Conservation (phyloP, 2,329 filamentous ascomycete genomes). For the Beauveria varroae region DNA sequence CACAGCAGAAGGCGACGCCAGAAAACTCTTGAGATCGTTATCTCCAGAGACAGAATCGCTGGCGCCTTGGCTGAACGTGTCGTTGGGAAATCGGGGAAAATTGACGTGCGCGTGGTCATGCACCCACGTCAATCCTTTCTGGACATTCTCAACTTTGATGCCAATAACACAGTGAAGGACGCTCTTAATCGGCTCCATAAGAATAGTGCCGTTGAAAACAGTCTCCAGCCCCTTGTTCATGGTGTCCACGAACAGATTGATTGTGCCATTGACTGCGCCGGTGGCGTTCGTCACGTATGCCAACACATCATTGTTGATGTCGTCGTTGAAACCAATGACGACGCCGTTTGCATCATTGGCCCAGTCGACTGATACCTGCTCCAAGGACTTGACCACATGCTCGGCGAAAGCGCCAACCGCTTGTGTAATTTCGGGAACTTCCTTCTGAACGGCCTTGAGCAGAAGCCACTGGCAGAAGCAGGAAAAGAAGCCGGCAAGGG, state of each 20-base stretch:
- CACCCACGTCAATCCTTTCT: constrained; percentile 91
- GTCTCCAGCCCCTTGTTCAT: constrained; percentile 67
- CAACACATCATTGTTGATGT: constrained; percentile 79
- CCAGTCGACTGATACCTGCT: constrained; percentile 70
- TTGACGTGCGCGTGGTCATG: constrained; percentile 76
- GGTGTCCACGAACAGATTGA: constrained; percentile 72
- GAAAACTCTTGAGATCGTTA: constrained; percentile 58
- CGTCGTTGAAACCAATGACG: constrained; percentile 60
- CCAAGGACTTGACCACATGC: constrained; percentile 64
- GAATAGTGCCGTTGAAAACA: constrained; percentile 75
- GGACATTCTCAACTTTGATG: constrained; percentile 75
- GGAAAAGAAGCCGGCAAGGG: constrained; percentile 71
- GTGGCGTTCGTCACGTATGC: constrained; percentile 84
- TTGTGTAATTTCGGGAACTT: constrained; percentile 66
- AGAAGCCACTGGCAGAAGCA: constrained; percentile 78
- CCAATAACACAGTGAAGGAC: constrained; percentile 82
- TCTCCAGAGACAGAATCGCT: constrained; percentile 51
- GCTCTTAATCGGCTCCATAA: constrained; percentile 69
- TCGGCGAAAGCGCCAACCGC: constrained; percentile 75
- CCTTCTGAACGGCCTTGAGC: constrained; percentile 63
- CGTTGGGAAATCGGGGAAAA: constrained; percentile 69
- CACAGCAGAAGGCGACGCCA: constrained; percentile 65
- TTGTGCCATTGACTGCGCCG: constrained; percentile 71
- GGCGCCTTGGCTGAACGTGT: constrained; percentile 79
- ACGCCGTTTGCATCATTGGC: constrained; percentile 67